Conservation (phyloP, 345 rosid species). For the Excoecaria cochinchinensis region DNA sequence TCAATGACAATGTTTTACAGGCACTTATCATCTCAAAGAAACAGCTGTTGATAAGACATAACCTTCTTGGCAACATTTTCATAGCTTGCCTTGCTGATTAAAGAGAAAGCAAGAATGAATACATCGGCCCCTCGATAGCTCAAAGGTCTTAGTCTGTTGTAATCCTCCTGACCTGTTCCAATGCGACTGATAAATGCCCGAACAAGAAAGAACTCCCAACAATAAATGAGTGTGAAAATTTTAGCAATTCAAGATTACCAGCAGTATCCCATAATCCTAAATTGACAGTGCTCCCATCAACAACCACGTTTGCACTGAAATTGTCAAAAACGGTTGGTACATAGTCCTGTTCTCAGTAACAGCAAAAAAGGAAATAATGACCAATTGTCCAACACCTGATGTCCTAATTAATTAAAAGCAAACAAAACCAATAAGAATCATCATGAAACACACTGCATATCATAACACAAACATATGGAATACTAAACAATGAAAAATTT, state of each 20-base stretch:
- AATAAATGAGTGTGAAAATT: background rate
- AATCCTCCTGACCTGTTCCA: conserved; percentile 86
- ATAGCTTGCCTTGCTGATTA: conserved; percentile 98
- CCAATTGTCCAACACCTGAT: background rate
- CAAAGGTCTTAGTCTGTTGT: conserved; percentile 85
- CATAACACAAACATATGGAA: background rate
- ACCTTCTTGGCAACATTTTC: conserved; percentile 98
- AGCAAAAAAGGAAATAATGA: conserved; percentile 9
- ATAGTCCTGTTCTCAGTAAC: conserved; percentile 62
- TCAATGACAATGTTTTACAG: background rate
- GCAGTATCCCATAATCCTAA: conserved; percentile 98
- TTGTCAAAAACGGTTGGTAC: conserved; percentile 95
- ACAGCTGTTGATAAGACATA: background rate
- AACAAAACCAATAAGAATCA: background rate
- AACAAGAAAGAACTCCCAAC: background rate
- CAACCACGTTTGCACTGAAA: conserved; percentile 95
- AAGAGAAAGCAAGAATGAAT: conserved; percentile 90
- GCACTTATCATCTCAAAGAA: background rate
- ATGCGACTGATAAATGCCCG: background rate
- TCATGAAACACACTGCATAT: background rate
- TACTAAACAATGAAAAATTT: background rate
- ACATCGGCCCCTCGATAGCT: conserved; percentile 97
- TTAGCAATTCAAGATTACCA: conserved; percentile 43
- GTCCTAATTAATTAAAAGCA: background rate
- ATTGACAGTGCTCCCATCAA: conserved; percentile 82